Conservation (phyloP, 2,329 filamentous ascomycete genomes). For the Alternaria panax region DNA sequence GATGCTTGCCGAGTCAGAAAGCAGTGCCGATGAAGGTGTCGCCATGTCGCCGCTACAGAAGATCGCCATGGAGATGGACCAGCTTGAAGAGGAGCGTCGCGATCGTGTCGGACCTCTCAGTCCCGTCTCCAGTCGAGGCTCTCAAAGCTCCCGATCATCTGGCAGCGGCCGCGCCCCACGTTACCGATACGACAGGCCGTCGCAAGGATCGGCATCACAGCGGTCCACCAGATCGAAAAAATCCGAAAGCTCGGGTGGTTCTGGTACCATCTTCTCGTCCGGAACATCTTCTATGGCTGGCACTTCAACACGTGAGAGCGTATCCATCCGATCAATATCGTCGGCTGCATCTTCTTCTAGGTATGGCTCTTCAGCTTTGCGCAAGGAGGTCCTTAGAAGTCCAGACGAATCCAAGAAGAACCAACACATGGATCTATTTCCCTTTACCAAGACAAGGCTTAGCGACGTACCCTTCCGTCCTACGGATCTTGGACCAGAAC, state of each 20-base stretch:
- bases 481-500: slow-evolving; percentile 60
- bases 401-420: slow-evolving; percentile 70
- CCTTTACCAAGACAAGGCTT: slow-evolving; percentile 80
- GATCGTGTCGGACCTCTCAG: slow-evolving; percentile 72
- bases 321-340: slow-evolving; percentile 62
- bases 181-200: slow-evolving; percentile 57
- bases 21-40: slow-evolving; percentile 68
- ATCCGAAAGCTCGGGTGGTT: slow-evolving; percentile 42
- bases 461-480: slow-evolving; percentile 84
- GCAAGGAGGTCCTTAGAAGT: slow-evolving; percentile 80
- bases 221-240: slow-evolving; percentile 36
- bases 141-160: slow-evolving; percentile 63
- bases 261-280: slow-evolving; percentile 73
- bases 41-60: slow-evolving; percentile 75
- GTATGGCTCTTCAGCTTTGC: slow-evolving; percentile 70
- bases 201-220: slow-evolving; percentile 24
- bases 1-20: slow-evolving; percentile 64
- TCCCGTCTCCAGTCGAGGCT: slow-evolving; percentile 72
- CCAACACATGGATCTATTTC: slow-evolving; percentile 78
- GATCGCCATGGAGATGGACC: slow-evolving; percentile 74
- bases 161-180: slow-evolving; percentile 52
- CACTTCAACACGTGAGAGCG: slow-evolving; percentile 57
- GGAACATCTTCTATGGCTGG: slow-evolving; percentile 62
- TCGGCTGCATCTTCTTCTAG: slow-evolving; percentile 57
- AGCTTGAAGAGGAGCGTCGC: slow-evolving; percentile 66